Evolutionary conservation across 192 early-diverging fungal genomes (phyloP), one percentile per base, ranked within the genome.

Genomic region (Endogone sp.): DNA sequence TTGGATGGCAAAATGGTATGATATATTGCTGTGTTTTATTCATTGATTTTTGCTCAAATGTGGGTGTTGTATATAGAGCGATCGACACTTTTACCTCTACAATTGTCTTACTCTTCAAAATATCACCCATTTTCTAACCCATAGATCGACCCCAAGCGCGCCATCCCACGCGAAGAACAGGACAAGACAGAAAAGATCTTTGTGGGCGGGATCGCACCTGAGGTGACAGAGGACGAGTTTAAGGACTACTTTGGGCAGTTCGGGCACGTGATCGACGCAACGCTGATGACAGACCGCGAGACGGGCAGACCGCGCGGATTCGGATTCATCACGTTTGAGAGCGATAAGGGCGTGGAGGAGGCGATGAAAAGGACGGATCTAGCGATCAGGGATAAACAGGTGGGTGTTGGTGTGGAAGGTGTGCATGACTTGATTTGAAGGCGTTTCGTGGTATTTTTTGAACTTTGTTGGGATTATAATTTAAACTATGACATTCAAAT

Each of bases 251-350:
- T 97, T 79, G 78, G 79, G 54, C 85, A 89, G 66, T 97, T 94
- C 75, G 95, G 95, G 2, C 84, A 77, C 59, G 90, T 97, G 54
- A 75, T 90, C 26, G 94, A 97, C 71, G 91, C 90, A 60, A 89
- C 89, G 4, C 74, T 97, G 37, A 94, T 96, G 93, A 85, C 85
- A 23, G 94, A 96, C 75, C 84, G 87, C n/a, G 83, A 85, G 64
- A 91, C 93, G 2, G 91, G 92, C n/a, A 86, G 92, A 59, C 90
- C 93, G 22, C 91, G 95, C 54, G 95, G 95, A 6, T 97, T 96
- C 82, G 95, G 95, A 11, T 97, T 97, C 82, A 91, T 97, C 59
- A 95, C 93, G 0, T 97, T 96, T 81, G 92, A 91, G 55, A 85
- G 84, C 32, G 83, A 87, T 30, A 68, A 84, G 31, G 87, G 86